A percentile compares a stretch with the other conserved stretches of the same genome.
phyloP scores from a whole-genome alignment of 768 basidiomycete genomes.

The Amanita subjunquillea region DNA sequence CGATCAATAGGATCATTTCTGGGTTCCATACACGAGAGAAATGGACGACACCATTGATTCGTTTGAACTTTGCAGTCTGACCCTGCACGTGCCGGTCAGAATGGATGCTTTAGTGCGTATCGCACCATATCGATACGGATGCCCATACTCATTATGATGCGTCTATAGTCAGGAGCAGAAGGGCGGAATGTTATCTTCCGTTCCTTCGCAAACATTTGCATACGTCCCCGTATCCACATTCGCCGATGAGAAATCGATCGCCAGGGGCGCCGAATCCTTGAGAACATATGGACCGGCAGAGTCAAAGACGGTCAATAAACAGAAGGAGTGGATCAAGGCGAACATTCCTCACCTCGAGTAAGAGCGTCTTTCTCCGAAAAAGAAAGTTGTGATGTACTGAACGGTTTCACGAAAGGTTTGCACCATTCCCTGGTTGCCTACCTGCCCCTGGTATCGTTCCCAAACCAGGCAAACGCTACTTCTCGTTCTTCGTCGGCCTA shows the following conservation, averaged over 20 bases:
- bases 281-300: conserved; percentile 2
- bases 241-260: not conserved
- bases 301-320: conserved; percentile 2
- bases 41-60: conserved; percentile 17
- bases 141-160: not conserved
- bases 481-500: conserved; percentile 11
- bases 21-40: conserved; percentile 8
- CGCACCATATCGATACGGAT: not conserved
- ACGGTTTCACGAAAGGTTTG: conserved; percentile 3
- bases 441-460: conserved; percentile 1
- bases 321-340: conserved; percentile 8
- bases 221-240: conserved; percentile 2
- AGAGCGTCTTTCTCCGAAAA: not conserved
- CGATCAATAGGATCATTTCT: conserved; percentile 17
- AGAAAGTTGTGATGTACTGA: not conserved
- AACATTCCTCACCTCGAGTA: conserved; percentile 12
- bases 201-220: not conserved
- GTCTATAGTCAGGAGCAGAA: conserved; percentile 5
- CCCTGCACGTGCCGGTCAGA: conserved; percentile 1
- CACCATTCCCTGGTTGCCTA: conserved; percentile 4
- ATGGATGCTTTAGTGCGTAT: conserved; percentile 3
- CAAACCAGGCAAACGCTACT: conserved; percentile 14
- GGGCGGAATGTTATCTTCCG: conserved; percentile 7
- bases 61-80: conserved; percentile 9
- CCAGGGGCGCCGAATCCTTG: not conserved